A percentile compares a stretch with the other conserved stretches of the same genome.
Evolutionary conservation across 2,329 filamentous ascomycete genomes (phyloP).

Genomic region (Calonectria fujianensis): DNA sequence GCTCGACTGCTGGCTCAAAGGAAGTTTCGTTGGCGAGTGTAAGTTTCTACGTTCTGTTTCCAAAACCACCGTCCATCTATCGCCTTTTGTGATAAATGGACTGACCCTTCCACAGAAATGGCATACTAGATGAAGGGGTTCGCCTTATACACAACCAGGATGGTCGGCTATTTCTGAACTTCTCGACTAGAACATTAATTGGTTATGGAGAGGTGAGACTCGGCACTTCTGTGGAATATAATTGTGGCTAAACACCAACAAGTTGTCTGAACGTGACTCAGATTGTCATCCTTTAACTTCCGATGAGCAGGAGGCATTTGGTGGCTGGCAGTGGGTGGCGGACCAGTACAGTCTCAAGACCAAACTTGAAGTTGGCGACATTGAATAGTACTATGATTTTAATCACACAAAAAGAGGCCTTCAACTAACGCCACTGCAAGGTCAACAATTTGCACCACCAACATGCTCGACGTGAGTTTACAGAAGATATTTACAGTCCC

Average conservation of each 20-base stretch:
- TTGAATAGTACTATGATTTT: conserved; percentile 11
- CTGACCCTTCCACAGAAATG: background rate
- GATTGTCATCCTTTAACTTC: conserved; percentile 3
- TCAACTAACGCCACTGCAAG: background rate
- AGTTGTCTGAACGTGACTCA: conserved; percentile 2
- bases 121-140: conserved; percentile 19
- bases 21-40: conserved; percentile 25
- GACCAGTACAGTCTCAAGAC: conserved; percentile 26
- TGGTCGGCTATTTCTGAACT: conserved; percentile 10
- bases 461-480: conserved; percentile 21
- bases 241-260: background rate
- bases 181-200: conserved; percentile 28
- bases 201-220: conserved; percentile 27
- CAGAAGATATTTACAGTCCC: conserved; percentile 4
- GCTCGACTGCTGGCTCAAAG: conserved; percentile 8
- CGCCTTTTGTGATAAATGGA: background rate
- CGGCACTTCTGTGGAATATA: background rate
- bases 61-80: too few relatives aligned
- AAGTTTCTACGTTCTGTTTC: background rate
- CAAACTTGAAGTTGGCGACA: conserved; percentile 10
- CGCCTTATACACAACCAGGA: conserved; percentile 12
- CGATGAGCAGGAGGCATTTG: conserved; percentile 24
- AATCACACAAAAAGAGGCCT: too few relatives aligned
- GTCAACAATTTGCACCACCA: conserved; percentile 27
- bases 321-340: conserved; percentile 30